Evolutionary conservation across 345 rosid species (phyloP).

Genomic region (Euphorbia peplus): DNA sequence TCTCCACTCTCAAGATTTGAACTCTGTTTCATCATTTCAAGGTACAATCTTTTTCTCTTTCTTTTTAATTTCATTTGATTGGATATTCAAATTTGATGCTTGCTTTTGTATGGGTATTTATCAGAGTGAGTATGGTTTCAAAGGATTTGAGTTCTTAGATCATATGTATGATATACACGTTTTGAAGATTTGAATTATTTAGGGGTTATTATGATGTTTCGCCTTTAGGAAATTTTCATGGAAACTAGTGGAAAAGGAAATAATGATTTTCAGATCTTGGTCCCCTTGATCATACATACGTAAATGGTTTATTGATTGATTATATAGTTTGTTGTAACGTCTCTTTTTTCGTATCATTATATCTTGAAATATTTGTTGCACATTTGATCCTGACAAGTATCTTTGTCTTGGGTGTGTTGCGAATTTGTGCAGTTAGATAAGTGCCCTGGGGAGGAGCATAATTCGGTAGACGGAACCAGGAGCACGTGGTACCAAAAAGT

Average conservation of each 20-base stretch:
- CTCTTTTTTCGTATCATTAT: conserved; percentile 8
- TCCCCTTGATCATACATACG: neutral
- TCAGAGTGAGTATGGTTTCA: neutral
- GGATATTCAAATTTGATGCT: neutral
- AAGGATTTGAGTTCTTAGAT: conserved; percentile 13
- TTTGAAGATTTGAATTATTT: conserved; percentile 1
- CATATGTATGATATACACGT: neutral
- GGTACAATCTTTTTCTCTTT: conserved; percentile 9
- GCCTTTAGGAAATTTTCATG: neutral
- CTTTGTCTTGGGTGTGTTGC: neutral
- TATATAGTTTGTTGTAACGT: neutral
- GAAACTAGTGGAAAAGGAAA: neutral
- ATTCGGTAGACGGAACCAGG: neutral
- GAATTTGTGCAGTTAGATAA: conserved; percentile 15
- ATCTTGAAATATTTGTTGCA: conserved; percentile 4
- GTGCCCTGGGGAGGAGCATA: conserved; percentile 9
- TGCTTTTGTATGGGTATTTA: neutral
- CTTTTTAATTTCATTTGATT: neutral
- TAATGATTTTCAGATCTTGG: conserved; percentile 14
- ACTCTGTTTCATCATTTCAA: conserved; percentile 14
- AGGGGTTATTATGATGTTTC: neutral
- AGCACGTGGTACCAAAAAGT: conserved; percentile 8
- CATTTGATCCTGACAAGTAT: neutral
- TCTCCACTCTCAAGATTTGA: neutral
- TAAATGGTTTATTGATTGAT: neutral